Base-by-base conservation (phyloP, 2,329 filamentous ascomycete species). In the Colletotrichum sp. region DNA sequence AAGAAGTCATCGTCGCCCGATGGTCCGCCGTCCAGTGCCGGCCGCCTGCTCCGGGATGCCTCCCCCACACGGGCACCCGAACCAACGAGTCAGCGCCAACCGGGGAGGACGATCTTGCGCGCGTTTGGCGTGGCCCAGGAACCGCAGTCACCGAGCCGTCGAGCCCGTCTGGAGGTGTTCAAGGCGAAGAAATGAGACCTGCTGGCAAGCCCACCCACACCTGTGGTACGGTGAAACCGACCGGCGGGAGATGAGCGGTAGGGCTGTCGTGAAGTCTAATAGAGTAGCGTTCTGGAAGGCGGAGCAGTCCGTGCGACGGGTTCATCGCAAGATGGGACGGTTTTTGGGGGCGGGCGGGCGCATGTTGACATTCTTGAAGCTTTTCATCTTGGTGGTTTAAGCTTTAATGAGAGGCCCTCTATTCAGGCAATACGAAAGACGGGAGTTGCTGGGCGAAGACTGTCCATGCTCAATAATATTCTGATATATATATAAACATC, bases 111-210 rank as follows among this genome's bases (percentile, higher is more conserved):
- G 18, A 49, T 49, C 44, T 21, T 49, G n/a, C 44, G 44, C 44
- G 44, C 44, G 10, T 49, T 49, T 21, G 3, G 44, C n/a, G 44
- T 49, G 44, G 44, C 44, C 44, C 18, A 21, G 10, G n/a, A 49
- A 21, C n/a, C 44, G 44, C 44, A 49, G 44, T 49, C 44, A 49
- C 44, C 44, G n/a, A 49, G 34, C 34, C 9, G 44, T 44, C 34
- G 34, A 0, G 15, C 9, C 44, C n/a, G n/a, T 21, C 44, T 21
- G 0, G 0, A 21, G 44, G 3, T 13, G 0, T 0, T 13, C n/a
- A 13, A 49, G 16, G n/a, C 44, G 12, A 13, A 21, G n/a, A 49
- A 49, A 21, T 49, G 44, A 13, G 44, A 13, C 44, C 10, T 49
- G n/a, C 7, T 13, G n/a, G n/a, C 44, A 49, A 21, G 18, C 44